A percentile compares a stretch with the other conserved stretches of the same genome.
These are phyloP conservation scores for Phyllachora maydis DNA, from an alignment of 2,329 filamentous ascomycete genomes.

Conservation along the genomic window DNA sequence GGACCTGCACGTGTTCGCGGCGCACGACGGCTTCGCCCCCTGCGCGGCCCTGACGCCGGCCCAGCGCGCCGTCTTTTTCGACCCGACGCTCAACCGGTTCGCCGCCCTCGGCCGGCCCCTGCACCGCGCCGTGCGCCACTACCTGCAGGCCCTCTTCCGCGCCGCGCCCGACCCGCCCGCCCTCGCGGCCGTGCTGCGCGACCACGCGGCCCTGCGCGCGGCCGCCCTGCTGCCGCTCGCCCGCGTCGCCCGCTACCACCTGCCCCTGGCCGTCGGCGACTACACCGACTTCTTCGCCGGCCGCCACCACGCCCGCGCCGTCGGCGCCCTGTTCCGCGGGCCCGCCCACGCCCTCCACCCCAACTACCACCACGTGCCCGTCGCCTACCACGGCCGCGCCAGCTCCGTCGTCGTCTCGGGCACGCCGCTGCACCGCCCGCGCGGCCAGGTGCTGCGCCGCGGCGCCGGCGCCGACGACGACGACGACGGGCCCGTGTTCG, in stretches of 20 bases:
- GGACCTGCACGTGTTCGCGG: constrained; percentile 43
- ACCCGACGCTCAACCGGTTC: constrained; percentile 47
- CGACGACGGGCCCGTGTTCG: constrained; percentile 35
- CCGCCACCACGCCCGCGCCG: constrained; percentile 51
- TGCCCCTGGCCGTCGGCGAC: constrained; percentile 61
- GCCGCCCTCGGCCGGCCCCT: constrained; percentile 50
- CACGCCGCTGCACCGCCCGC: constrained; percentile 49
- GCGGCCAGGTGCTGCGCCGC: constrained; percentile 45
- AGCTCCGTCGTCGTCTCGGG: constrained; percentile 58
- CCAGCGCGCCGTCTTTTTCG: constrained; percentile 6
- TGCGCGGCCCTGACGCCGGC: constrained; percentile 1
- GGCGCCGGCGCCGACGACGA: constrained; percentile 31
- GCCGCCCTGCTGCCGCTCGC: constrained; percentile 9
- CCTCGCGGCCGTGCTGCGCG: constrained; percentile 11
- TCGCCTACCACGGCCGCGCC: constrained; percentile 64
- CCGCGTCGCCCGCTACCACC: constrained; percentile 42
- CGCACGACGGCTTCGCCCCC: constrained; percentile 16
- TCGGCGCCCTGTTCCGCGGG: constrained; percentile 54
- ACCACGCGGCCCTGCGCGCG: constrained; percentile 13
- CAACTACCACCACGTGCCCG: constrained; percentile 64
- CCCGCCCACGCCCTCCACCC: constrained; percentile 55
- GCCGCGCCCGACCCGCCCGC: constrained; percentile 35
- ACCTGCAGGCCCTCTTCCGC: constrained; percentile 40
- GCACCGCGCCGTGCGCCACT: constrained; percentile 46
- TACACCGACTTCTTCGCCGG: constrained; percentile 78